Percentiles rank a stretch among this genome's conserved stretches.
phyloP scores from a whole-genome alignment of 306 rosid species.

The Ochetophila trinervis region DNA sequence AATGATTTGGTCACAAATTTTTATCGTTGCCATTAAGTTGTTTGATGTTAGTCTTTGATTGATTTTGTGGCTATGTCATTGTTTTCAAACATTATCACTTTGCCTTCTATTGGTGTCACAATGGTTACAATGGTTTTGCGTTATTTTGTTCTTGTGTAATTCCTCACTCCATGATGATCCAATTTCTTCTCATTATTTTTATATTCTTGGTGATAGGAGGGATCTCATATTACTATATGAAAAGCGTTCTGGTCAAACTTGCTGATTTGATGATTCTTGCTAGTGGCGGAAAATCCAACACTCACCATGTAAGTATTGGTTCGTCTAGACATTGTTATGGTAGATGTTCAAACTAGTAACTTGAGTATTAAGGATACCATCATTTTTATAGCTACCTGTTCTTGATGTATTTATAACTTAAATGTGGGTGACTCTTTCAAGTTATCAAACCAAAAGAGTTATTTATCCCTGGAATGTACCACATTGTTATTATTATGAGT shows the following conservation, averaged over 20 bases:
- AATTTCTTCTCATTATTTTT: constrained; percentile 18
- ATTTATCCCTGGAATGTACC: no score
- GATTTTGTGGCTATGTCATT: background rate
- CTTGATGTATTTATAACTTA: background rate
- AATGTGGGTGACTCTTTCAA: background rate
- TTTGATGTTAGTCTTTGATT: background rate
- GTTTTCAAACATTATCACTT: background rate
- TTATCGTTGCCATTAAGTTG: background rate
- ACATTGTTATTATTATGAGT: no score
- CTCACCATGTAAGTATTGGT: constrained; percentile 53
- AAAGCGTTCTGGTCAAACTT: constrained; percentile 65
- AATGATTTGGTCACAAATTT: background rate
- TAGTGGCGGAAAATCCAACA: constrained; percentile 30
- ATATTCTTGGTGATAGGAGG: constrained; percentile 54
- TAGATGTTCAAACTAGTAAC: constrained; percentile 1
- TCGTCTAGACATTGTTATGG: constrained; percentile 8
- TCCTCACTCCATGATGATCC: background rate
- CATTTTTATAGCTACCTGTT: background rate
- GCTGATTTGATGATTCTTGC: constrained; percentile 55
- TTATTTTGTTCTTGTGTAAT: background rate
- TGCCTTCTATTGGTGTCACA: background rate
- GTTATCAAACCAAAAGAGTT: background rate
- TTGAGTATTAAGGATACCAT: background rate
- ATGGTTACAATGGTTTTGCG: background rate
- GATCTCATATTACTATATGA: constrained; percentile 53